Base-by-base conservation (phyloP, 257 asterid species). In the Lycium barbarum region DNA sequence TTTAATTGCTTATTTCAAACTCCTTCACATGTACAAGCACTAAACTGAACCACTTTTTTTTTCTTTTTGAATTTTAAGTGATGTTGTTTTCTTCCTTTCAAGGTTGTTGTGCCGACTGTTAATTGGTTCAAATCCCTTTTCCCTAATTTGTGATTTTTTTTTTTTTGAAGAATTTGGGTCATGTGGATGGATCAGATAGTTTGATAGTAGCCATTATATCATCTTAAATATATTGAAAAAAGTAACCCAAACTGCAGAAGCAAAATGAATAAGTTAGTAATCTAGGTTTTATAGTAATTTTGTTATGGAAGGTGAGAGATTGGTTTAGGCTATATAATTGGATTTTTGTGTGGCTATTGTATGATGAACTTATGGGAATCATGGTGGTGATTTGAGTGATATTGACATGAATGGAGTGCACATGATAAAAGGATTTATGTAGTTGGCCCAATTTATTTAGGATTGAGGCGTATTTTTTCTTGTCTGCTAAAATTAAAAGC, bases 261-360 rank as follows among this genome's bases (percentile, higher is more conserved):
- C 1, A 49, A 12, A 74, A 0, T 74, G 20, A 49, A 49, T 74
- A 22, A 74, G 13, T 49, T 74, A 22, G 43, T 22, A 3, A 74
- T 73, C 81, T 47, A 40, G 13, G 38, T 73, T 40, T 40, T 22
- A 20, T 20, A 20, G 62, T 49, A 22, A 49, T 47, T 74, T 74
- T 49, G 79, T 38, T 49, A 20, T 49, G 59, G 20, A 47, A 73
- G 80, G 59, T 51, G 22, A 36, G 45, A 51, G 57, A 43, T 71
- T 71, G 79, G 53, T 43, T 71, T 71, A 71, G 79, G 79, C 17
- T 71, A 18, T 74, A 47, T 74, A 76, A 76, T 76, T 22, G 1
- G 58, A 26, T 26, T 51, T 76, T 26, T 51, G 65, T 66, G 73
- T 76, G 82, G 82, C 63, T 13, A 13, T 26, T 13, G 6, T 40